Percentiles rank a stretch among this genome's conserved stretches.
These are phyloP conservation scores for Tolypocladium nubicola DNA, from an alignment of 2,329 filamentous ascomycete species.

Conservation along the genomic window DNA sequence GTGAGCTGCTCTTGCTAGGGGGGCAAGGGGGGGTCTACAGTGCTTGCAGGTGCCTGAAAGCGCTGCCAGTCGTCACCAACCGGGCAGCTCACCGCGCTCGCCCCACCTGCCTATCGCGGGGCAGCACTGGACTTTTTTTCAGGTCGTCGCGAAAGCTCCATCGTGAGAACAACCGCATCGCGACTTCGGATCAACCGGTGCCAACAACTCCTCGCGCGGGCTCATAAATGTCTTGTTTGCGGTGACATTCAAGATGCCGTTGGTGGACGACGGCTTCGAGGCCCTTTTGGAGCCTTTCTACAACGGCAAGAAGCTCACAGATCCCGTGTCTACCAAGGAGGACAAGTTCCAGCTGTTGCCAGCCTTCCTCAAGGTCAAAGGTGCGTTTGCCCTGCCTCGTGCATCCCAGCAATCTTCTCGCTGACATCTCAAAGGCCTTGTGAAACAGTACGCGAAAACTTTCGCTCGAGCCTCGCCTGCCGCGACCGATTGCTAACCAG, in stretches of 20 bases:
- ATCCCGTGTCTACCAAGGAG: constrained; percentile 53
- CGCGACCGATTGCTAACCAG: constrained; percentile 3
- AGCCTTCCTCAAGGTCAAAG: constrained; percentile 97
- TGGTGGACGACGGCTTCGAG: constrained; percentile 53
- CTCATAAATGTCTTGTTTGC: constrained; percentile 15
- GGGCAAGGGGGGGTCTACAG: background rate
- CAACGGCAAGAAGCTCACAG: constrained; percentile 56
- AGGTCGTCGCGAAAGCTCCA: background rate
- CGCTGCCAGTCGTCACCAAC: background rate
- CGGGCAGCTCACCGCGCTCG: background rate
- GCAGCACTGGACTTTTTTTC: background rate
- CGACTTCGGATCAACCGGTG: background rate
- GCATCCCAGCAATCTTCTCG: background rate
- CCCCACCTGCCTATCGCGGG: constrained; percentile 1
- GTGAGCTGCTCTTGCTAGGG: background rate
- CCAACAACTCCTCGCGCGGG: background rate
- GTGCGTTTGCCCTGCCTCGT: constrained; percentile 21
- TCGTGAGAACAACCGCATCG: background rate
- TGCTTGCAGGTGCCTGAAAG: background rate
- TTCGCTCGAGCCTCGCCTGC: background rate
- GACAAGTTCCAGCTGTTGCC: constrained; percentile 97
- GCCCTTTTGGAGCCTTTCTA: constrained; percentile 57
- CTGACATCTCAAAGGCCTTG: constrained; percentile 42
- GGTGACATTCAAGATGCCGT: constrained; percentile 35
- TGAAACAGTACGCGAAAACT: constrained; percentile 59